Conservation (phyloP, 1,284 basidiomycete genomes). For the Sporisorium reilianum region DNA sequence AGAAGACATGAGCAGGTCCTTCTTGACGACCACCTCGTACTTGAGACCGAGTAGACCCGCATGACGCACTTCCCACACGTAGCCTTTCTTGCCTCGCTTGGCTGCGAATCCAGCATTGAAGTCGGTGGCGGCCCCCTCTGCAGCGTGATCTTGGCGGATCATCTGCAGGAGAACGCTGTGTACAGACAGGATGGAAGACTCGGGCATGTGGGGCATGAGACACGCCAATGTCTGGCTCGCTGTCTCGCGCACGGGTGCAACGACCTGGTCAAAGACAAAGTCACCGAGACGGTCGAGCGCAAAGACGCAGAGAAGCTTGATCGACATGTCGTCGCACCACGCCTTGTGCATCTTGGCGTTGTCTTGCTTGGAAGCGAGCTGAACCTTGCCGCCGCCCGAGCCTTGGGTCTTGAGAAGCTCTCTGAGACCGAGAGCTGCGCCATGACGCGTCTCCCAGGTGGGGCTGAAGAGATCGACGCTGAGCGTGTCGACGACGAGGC, state of each 20-base stretch:
- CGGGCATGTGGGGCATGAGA: constrained; percentile 85
- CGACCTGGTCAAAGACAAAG: constrained; percentile 95
- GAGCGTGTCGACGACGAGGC: constrained; percentile 83
- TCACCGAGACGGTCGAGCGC: constrained; percentile 98
- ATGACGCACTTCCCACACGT: constrained; percentile 97
- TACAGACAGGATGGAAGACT: constrained; percentile 80
- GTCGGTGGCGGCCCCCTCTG: constrained; percentile 28
- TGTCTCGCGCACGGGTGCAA: constrained; percentile 96
- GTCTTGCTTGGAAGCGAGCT: constrained; percentile 33
- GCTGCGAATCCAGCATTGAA: constrained; percentile 65
- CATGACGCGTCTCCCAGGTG: constrained; percentile 94
- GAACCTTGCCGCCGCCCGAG: constrained; percentile 78
- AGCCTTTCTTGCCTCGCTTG: constrained; percentile 72
- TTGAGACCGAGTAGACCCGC: constrained; percentile 96
- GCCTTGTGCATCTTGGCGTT: constrained; percentile 75
- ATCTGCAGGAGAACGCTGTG: constrained; percentile 88
- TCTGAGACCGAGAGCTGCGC: constrained; percentile 89
- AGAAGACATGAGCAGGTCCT: constrained; percentile 76
- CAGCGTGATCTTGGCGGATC: constrained; percentile 84
- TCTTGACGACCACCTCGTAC: constrained; percentile 94
- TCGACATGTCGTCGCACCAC: constrained; percentile 90
- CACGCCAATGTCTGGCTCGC: constrained; percentile 94
- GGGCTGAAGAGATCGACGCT: constrained; percentile 85
- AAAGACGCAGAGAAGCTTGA: constrained; percentile 88
- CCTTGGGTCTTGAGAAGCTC: constrained; percentile 91